Base-by-base conservation (phyloP, 176 grass and related monocot genomes). In the Neostapfia colusana region DNA sequence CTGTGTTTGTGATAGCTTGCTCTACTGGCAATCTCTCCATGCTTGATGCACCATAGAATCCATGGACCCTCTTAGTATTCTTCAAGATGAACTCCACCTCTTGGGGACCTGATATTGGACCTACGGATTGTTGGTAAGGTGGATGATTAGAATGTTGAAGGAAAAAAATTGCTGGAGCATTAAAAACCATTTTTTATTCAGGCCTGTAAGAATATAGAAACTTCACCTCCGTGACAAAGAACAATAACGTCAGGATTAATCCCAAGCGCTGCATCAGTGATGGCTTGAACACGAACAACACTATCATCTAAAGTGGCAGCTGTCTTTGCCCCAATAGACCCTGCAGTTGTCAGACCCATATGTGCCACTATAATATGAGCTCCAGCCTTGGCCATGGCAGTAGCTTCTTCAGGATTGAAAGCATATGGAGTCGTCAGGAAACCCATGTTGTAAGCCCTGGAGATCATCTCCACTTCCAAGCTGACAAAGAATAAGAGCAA, bases 31-130 rank as follows among this genome's bases (percentile, higher is more conserved):
- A 62, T 25, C 94, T 89, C 41, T 97, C 94, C 91, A 97, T 88
- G 84, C 94, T 97, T 36, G 95, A 97, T 8, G 95, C 95, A 41
- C 91, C 95, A 41, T 97, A 97, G 82, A 97, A 97, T 67, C 94
- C 94, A 60, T 97, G 94, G 31, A 93, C 91, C 16, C 84, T 74
- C 28, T 77, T 90, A 20, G 89, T 93, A 67, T 78, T 93, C 74
- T 97, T 93, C 42, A 97, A 72, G 55, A 97, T 65, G 59, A 91
- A 92, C 49, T 93, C 91, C 1, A 91, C 91, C 75, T 97, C 95
- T 61, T 73, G 69, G 38, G 95, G 91, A 42, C 95, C 86, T 63
- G 89, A 91, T 85, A 97, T 97, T 24, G 95, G 95, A 63, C 95
- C 94, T 97, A 50, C 18, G 27, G 50, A 82, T 46, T 37, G 4